Conservation (phyloP, 176 grass and related monocot species). For the Phyllostachys edulis region DNA sequence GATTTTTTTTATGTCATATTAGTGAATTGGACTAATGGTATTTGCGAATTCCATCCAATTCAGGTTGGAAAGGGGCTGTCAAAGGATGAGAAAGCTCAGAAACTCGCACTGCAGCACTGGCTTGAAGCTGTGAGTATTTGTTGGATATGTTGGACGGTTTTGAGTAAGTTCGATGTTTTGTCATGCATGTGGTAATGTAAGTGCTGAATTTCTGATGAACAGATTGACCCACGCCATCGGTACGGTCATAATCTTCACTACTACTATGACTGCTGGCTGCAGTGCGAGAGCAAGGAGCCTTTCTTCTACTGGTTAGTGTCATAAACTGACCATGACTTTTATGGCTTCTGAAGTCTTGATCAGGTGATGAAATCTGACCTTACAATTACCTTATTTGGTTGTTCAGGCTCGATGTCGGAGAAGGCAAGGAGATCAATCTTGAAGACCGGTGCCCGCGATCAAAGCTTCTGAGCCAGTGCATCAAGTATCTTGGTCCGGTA, state of each 20-base stretch:
- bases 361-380: background rate
- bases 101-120: constrained; percentile 89
- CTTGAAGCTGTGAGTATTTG: constrained; percentile 68
- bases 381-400: background rate
- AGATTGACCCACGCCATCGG: constrained; percentile 96
- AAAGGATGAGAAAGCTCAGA: constrained; percentile 85
- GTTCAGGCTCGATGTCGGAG: constrained; percentile 83
- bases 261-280: constrained; percentile 90
- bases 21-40: background rate
- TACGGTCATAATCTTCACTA: constrained; percentile 94
- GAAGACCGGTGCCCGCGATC: constrained; percentile 60
- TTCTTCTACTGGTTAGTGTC: constrained; percentile 91
- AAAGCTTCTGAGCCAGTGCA: constrained; percentile 87
- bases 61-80: constrained; percentile 88
- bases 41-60: background rate
- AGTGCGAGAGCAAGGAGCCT: constrained; percentile 82
- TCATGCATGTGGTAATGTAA: background rate
- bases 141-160: background rate
- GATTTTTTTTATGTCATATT: background rate
- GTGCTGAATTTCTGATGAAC: constrained; percentile 1
- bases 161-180: background rate
- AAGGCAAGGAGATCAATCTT: constrained; percentile 86
- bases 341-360: background rate
- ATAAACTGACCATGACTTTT: background rate
- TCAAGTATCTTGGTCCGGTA: constrained; percentile 94